Percentiles rank a stretch among this genome's conserved stretches.
phyloP scores from a whole-genome alignment of 345 rosid genomes.

The Syzygium aqueum region DNA sequence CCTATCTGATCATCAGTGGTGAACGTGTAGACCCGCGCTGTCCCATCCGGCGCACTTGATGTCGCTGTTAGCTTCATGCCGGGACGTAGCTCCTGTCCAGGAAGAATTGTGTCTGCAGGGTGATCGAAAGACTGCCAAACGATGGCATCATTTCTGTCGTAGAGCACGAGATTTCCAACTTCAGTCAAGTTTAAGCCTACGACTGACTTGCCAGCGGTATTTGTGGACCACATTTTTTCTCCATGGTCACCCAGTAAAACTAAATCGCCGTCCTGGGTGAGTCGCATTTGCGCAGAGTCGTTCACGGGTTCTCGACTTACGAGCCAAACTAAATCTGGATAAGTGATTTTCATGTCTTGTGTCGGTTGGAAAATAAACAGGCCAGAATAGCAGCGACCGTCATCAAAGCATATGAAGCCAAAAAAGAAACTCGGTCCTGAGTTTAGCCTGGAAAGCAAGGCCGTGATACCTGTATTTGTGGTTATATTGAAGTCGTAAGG shows the following conservation, averaged over 20 bases:
- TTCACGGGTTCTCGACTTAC: neutral
- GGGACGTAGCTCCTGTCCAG: neutral
- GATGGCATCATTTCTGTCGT: neutral
- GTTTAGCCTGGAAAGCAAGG: neutral
- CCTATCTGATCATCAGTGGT: neutral
- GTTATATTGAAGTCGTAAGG: fast-evolving
- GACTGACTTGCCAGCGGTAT: neutral
- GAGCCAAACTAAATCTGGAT: fast-evolving
- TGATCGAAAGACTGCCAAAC: neutral
- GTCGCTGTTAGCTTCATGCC: neutral
- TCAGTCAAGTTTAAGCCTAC: neutral
- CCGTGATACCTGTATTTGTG: fast-evolving
- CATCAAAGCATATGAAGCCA: fast-evolving
- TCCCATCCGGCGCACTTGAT: neutral
- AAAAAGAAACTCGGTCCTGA: neutral
- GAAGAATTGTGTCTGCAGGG: fast-evolving
- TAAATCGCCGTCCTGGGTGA: neutral
- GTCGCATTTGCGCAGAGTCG: neutral
- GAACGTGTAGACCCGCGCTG: neutral
- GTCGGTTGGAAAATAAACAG: neutral
- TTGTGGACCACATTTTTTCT: neutral
- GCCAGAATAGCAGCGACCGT: fast-evolving
- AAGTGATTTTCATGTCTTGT: fast-evolving
- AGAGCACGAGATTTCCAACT: neutral
- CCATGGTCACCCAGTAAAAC: neutral